A percentile compares a stretch with the other conserved stretches of the same genome.
Evolutionary conservation across 2,329 filamentous ascomycete genomes (phyloP).

Genomic region (Sarocladium oryzae): DNA sequence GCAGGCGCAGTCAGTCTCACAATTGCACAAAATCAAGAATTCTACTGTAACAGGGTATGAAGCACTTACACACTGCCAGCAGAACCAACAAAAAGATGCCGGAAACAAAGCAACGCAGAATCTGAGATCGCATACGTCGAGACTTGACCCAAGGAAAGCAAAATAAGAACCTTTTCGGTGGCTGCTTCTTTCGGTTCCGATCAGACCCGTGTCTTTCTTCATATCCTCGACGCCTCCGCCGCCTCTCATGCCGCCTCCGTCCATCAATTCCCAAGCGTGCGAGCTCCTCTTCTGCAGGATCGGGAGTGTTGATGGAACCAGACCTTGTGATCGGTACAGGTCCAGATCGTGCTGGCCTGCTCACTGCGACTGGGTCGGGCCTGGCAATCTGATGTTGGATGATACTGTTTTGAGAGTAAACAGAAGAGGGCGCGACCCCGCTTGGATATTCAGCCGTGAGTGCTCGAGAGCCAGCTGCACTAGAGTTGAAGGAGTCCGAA

Average conservation of each 20-base stretch:
- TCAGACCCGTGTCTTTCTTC: constrained; percentile 13
- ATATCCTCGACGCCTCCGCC: constrained; percentile 31
- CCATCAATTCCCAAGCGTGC: constrained; percentile 17
- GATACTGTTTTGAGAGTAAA: constrained; percentile 7
- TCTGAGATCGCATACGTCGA: constrained; percentile 44
- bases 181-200: constrained; percentile 12
- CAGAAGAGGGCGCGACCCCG: neutral
- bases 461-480: constrained; percentile 22
- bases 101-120: constrained; percentile 58
- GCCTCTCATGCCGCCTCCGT: neutral
- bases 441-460: neutral
- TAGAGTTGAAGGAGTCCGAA: constrained; percentile 21
- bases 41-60: too few species aligned
- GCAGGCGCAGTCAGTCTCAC: neutral
- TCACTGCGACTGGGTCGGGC: constrained; percentile 11
- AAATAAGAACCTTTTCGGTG: constrained; percentile 40
- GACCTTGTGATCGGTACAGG: neutral
- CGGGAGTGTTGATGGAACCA: constrained; percentile 20
- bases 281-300: constrained; percentile 43
- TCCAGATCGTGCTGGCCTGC: neutral
- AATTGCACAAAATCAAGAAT: neutral
- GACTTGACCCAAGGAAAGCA: constrained; percentile 53
- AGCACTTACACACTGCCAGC: constrained; percentile 58
- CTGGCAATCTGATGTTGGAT: constrained; percentile 15
- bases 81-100: constrained; percentile 54